Evolutionary conservation across 2,329 filamentous ascomycete genomes (phyloP), one percentile per base, ranked within the genome.

Genomic region (Chaetomium globosum): DNA sequence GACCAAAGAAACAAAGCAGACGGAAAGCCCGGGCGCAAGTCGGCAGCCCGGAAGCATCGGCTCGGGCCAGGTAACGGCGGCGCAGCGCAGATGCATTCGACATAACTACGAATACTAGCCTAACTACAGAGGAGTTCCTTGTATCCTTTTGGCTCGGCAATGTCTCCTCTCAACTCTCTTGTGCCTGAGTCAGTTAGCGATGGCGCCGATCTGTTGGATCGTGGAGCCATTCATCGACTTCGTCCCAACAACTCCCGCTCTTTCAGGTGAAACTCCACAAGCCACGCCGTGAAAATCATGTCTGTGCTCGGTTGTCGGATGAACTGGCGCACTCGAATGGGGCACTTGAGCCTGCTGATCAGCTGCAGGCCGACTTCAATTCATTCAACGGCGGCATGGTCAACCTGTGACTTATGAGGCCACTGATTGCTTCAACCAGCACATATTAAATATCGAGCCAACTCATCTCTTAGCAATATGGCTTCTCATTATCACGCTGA

Each of bases 271-370:
- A 39, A 39, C 36, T 39, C 36, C 13, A 19, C 36, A 39, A 26
- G 19, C 28, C 28, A n/a, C 7, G 2, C 19, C 30, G 46, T 28
- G 57, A 16, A 21, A 36, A 61, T 61, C 51, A 19, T 19, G 51
- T 46, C 59, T 48, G 36, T 30, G 49, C 49, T 30, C 28, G 13
- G 51, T 12, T 21, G 43, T 19, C 33, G 30, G 30, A 43, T 16
- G 48, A 60, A 28, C 30, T 23, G 21, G 48, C 2, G 26, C 26
- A 26, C 26, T 26, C 4, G 26, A 26, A 26, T 26, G 2, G 26
- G 26, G 23, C 31, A 43, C 12, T 30, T 13, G 21, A 13, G 43
- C 31, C 19, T 26, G 58, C 48, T 36, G 58, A 60, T 60, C 58
- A 30, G 26, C 30, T 26, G 57, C 46, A 48, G 23, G 46, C 46